phyloP scores from a whole-genome alignment of 352 stramenopile genomes.

The Chrysophaeum taylorii region DNA sequence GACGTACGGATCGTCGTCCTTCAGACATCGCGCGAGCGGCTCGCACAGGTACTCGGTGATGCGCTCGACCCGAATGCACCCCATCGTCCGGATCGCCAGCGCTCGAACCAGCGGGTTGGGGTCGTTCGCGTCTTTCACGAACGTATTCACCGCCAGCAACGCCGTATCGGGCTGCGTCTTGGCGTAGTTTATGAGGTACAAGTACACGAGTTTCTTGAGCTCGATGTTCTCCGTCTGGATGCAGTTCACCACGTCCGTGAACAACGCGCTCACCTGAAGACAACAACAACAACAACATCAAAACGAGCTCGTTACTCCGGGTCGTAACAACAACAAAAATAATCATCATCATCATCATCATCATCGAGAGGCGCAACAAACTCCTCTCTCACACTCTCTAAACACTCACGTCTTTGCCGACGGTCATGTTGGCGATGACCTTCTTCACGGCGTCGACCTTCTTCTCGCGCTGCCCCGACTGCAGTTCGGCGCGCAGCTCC shows the following conservation, averaged over 20 bases:
- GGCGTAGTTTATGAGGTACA: conserved; percentile 99
- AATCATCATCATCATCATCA: no score
- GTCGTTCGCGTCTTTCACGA: conserved; percentile 83
- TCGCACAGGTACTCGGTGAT: conserved; percentile 98
- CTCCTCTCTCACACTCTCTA: not conserved
- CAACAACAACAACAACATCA: no score
- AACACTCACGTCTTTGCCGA: conserved; percentile 68
- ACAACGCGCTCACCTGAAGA: conserved; percentile 97
- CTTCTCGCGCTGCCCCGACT: conserved; percentile 84
- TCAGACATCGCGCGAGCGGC: conserved; percentile 79
- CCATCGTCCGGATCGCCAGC: conserved; percentile 97
- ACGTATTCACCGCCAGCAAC: conserved; percentile 98
- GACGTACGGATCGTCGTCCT: conserved; percentile 95
- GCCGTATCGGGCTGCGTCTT: conserved; percentile 98
- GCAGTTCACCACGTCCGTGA: conserved; percentile 98
- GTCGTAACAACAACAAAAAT: no score
- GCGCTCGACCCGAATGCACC: conserved; percentile 95
- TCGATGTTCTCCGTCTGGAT: conserved; percentile 97
- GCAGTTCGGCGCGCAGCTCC: conserved; percentile 91
- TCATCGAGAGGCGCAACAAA: not conserved
- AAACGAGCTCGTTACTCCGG: no score
- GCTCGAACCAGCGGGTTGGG: conserved; percentile 63
- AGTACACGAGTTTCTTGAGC: conserved; percentile 98
- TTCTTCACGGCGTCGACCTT: conserved; percentile 99
- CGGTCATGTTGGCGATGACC: conserved; percentile 98